Percentiles rank a stretch among this genome's conserved stretches.
Evolutionary conservation across 805 yeast genomes (phyloP).

Genomic region (Spathaspora hagerdaliae): DNA sequence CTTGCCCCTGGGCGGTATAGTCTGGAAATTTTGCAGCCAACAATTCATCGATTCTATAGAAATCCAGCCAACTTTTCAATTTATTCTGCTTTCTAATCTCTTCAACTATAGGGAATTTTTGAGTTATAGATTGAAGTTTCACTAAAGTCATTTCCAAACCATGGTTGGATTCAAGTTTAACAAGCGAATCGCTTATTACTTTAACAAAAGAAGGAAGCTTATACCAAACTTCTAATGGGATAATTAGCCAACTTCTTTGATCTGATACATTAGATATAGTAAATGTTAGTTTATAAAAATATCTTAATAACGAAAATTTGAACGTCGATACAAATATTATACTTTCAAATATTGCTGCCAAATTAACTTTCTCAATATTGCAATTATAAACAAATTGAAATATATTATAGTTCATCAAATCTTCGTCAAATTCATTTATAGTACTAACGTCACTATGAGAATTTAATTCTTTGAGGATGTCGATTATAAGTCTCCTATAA

Average conservation of each 20-base stretch:
- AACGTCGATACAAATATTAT: slow-evolving; percentile 2
- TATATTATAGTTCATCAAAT: slow-evolving; percentile 2
- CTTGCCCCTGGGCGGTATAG: not conserved
- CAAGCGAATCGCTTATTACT: slow-evolving; percentile 10
- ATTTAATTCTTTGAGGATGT: slow-evolving; percentile 1
- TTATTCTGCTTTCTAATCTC: not conserved
- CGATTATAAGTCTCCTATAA: slow-evolving; percentile 1
- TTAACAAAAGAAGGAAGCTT: slow-evolving; percentile 27
- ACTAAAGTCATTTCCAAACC: slow-evolving; percentile 15
- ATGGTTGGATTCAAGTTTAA: slow-evolving; percentile 5
- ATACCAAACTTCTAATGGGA: slow-evolving; percentile 43
- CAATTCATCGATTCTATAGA: slow-evolving; percentile 9
- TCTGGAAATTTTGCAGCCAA: slow-evolving; percentile 3
- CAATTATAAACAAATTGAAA: slow-evolving; percentile 8
- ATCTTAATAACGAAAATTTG: slow-evolving; percentile 4
- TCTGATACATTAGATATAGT: not conserved
- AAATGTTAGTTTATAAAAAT: slow-evolving; percentile 3
- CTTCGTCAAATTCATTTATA: slow-evolving; percentile 1
- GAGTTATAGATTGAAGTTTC: slow-evolving; percentile 15
- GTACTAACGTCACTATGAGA: not conserved
- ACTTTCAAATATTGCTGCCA: slow-evolving; percentile 1
- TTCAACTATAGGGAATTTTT: slow-evolving; percentile 9
- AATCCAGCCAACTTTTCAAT: slow-evolving; percentile 11
- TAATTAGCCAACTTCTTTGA: slow-evolving; percentile 26
- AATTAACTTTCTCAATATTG: slow-evolving; percentile 2